Evolutionary conservation across 768 basidiomycete species (phyloP), one percentile per base, ranked within the genome.

Genomic region (Lactifluus rugatus): DNA sequence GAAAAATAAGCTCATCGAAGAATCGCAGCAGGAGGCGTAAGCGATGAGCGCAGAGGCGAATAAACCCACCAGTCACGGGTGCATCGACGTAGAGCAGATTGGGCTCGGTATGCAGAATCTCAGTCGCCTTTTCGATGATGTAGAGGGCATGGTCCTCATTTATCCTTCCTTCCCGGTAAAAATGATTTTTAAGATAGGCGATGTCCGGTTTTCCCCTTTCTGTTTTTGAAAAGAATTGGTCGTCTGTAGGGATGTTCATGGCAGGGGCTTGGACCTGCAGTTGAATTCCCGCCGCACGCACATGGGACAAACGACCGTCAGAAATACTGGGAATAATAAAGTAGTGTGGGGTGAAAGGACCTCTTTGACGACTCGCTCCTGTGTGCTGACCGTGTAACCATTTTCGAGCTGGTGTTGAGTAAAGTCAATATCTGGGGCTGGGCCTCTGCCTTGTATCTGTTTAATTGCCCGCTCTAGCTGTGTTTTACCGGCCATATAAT

Each of bases 111-210:
- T 81, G 81, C 66, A 99, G 75, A 21, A 98, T 63, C 62, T 92
- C 89, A 0, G 88, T 85, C n/a, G 82, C 89, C 72, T 85, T 87
- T 62, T 89, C 82, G 64, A 99, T 74, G 68, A 99, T 98, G 78
- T 85, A 96, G 62, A 96, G 69, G 3, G 96, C 96, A 70, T 98
- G 93, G 46, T 94, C 91, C 70, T 98, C 95, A 17, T 85, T 93
- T 64, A 98, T 65, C 51, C 94, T 78, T 0, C 95, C 95, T 71
- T 97, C 95, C 36, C 96, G 82, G 72, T 98, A 98, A 70, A 99
- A 97, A 74, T 99, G 96, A 67, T 97, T 98, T 77, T 98, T 99
- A 62, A 99, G 79, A 72, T 93, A 98, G 28, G 90, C 93, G 64
- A 98, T 78, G 71, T 97, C 91, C 10, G 95, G 95, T 71, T 95